Base-by-base conservation (phyloP, 2,329 filamentous ascomycete species). In the Colletotrichum agaves region DNA sequence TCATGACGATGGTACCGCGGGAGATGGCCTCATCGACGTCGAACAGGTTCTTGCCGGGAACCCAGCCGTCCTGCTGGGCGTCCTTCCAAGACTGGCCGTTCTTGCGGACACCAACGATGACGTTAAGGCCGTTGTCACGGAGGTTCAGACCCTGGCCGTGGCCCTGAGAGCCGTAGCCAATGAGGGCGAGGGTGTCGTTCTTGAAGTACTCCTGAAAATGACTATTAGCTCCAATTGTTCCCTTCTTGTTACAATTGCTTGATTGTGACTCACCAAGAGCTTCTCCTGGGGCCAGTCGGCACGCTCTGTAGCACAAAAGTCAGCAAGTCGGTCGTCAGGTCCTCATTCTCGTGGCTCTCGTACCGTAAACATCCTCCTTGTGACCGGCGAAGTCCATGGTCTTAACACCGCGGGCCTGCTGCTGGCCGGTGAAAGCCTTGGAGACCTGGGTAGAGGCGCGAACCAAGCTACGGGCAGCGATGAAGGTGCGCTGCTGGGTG, bases 111-210 rank as follows among this genome's bases (percentile, higher is more conserved):
- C 96, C 96, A 77, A 99, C 88, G 80, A 99, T 98, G 84, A 99
- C 96, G 83, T 98, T 98, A 75, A 99, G 89, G 81, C 96, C 96
- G 86, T 99, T 98, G 90, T 99, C 96, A 84, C 96, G 95, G 81
- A 99, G 92, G 90, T 99, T 99, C 72, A 99, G 93, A 82, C 96
- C 97, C 87, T 99, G 96, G 75, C 96, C 96, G 88, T 99, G 96
- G 77, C 96, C 96, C 87, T 98, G 94, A 72, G 94, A 98, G 78
- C 87, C 96, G 85, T 99, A 99, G 81, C 96, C 96, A 83, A 99
- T 99, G 79, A 99, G 92, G 79, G 96, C 96, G 76, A 99, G 93
- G 75, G 95, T 98, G 84, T 99, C 96, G 85, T 99, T 90, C 90
- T 98, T 98, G 93, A 99, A 99, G 91, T 95, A 99, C 73, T 98